Base-by-base conservation (phyloP, 2,329 filamentous ascomycete genomes). In the Ophiocordyceps camponoti-floridani region DNA sequence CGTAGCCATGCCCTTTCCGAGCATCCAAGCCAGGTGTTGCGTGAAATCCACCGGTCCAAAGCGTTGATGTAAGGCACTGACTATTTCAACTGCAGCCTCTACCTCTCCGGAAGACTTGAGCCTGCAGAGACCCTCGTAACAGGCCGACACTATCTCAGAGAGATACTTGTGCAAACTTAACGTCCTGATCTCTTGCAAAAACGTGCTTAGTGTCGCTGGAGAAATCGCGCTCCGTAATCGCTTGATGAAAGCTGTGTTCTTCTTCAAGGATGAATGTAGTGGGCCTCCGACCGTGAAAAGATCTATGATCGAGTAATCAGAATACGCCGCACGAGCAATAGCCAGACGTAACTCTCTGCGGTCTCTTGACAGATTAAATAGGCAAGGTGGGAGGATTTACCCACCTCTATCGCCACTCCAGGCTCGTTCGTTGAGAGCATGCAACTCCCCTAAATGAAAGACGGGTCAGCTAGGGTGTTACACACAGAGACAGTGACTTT, bases 241-340 rank as follows among this genome's bases (percentile, higher is more conserved):
- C 65, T 94, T 95, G 59, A 96, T 96, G 62, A 96, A 95, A 52
- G 88, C 87, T 4, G 89, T 96, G 56, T 96, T 96, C 70, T 95
- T 96, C 68, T 94, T 95, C 62, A 96, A 72, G 44, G 88, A 91
- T 44, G 89, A 94, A 63, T 96, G 89, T 57, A 96, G 80, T 28
- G 84, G 82, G 57, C 75, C 74, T 61, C 77, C 79, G 53, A 91
- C 79, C 45, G 76, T 65, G 57, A 93, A 86, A 49, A 93, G 67
- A 68, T 84, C 87, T 46, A 28, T 23, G 16, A 30, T 41, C 27
- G 28, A 42, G 42, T 14, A 38, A 49, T 53, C 37, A 55, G 48
- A 16, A 37, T 8, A 18, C 14, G 8, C 13, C 6, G 23, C 23
- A 23, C 5, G 3, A 3, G 23, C 23, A 5, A 10, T 10, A 5